phyloP scores from a whole-genome alignment of 352 stramenopile species.

The Phytophthora pinifolia region DNA sequence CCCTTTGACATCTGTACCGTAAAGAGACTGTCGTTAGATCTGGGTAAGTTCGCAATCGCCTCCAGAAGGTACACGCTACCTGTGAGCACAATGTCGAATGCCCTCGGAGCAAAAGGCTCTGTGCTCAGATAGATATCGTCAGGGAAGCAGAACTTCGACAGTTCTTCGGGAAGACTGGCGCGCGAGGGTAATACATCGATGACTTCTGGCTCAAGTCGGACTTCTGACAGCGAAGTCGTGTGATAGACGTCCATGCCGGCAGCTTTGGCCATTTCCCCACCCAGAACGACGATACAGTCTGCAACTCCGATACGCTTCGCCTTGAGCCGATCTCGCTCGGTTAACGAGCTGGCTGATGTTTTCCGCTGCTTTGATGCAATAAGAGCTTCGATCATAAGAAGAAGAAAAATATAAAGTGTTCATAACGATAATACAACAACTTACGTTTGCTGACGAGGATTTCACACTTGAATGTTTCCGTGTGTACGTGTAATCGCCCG shows the following conservation, averaged over 20 bases:
- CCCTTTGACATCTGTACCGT: constrained; percentile 53
- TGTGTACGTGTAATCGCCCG: constrained; percentile 19
- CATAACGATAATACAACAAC: neutral
- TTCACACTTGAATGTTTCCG: constrained; percentile 26
- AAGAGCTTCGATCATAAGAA: neutral
- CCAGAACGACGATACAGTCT: constrained; percentile 61
- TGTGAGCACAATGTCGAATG: constrained; percentile 76
- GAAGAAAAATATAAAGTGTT: neutral
- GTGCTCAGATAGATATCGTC: constrained; percentile 52
- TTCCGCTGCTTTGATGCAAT: constrained; percentile 16
- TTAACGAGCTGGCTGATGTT: constrained; percentile 3
- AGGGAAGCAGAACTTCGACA: constrained; percentile 78
- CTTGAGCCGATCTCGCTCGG: constrained; percentile 14
- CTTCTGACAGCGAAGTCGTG: constrained; percentile 42
- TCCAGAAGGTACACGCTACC: constrained; percentile 24
- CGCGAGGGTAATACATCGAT: constrained; percentile 50
- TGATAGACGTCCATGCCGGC: constrained; percentile 31
- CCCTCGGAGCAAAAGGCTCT: constrained; percentile 37
- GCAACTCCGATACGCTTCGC: constrained; percentile 34
- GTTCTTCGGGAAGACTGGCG: constrained; percentile 53
- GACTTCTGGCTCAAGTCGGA: constrained; percentile 53
- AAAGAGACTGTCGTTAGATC: no score
- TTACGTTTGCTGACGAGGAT: constrained; percentile 21
- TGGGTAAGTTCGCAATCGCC: no score
- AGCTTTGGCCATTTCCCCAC: constrained; percentile 43